Evolutionary conservation across 2,329 filamentous ascomycete genomes (phyloP).

Genomic region (Meredithiella fracta): DNA sequence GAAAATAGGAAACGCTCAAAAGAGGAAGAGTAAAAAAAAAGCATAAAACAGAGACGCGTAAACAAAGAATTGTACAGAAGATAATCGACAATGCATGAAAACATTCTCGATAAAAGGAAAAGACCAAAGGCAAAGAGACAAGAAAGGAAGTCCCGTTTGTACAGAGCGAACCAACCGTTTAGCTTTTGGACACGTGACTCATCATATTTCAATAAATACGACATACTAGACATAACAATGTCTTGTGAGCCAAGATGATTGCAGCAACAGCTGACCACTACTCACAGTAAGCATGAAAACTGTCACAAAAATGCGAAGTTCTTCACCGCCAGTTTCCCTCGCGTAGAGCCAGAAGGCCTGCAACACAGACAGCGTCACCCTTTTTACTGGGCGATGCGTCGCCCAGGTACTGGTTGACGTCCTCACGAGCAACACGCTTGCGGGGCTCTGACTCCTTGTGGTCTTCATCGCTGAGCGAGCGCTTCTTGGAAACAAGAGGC

Average conservation of each 20-base stretch:
- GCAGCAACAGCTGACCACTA: background rate
- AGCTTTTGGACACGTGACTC: background rate
- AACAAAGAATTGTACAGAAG: constrained; percentile 9
- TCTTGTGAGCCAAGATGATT: background rate
- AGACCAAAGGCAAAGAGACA: background rate
- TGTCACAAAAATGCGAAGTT: background rate
- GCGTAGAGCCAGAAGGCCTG: constrained; percentile 73
- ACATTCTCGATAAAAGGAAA: background rate
- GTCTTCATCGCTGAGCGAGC: constrained; percentile 8
- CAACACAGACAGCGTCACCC: constrained; percentile 74
- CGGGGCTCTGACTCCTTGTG: constrained; percentile 16
- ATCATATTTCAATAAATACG: background rate
- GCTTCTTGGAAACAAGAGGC: constrained; percentile 19
- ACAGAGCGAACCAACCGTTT: background rate
- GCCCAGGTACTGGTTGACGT: constrained; percentile 61
- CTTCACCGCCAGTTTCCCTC: constrained; percentile 61
- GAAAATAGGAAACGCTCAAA: constrained; percentile 1
- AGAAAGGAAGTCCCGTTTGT: constrained; percentile 4
- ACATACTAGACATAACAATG: background rate
- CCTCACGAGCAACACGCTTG: constrained; percentile 27
- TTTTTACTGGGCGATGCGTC: constrained; percentile 54
- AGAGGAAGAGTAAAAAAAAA: constrained; percentile 1
- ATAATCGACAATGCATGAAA: constrained; percentile 1
- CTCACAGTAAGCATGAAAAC: background rate
- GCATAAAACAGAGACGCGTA: constrained; percentile 6